Conservation (phyloP, 2,329 filamentous ascomycete species). For the Calycina herbarum region DNA sequence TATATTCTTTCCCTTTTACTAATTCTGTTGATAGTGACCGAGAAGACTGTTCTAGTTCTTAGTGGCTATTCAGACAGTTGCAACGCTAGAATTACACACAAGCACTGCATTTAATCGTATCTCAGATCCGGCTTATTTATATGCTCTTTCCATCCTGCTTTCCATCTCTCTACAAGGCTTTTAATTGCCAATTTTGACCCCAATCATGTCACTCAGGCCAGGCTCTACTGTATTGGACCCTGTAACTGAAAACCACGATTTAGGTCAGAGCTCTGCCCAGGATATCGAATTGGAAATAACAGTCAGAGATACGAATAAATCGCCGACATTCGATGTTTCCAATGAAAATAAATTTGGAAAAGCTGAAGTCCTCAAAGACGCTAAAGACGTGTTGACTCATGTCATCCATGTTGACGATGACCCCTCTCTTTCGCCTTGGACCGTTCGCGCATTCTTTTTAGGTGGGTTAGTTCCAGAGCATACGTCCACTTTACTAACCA, state of each 20-base stretch:
- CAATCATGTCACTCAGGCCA: too few relatives aligned
- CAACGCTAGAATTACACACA: too few relatives aligned
- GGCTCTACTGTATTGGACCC: too few relatives aligned
- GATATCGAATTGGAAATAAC: constrained; percentile 15
- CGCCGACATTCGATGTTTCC: constrained; percentile 16
- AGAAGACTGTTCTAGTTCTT: too few relatives aligned
- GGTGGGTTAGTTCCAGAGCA: constrained; percentile 25
- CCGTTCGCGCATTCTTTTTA: constrained; percentile 41
- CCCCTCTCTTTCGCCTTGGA: constrained; percentile 38
- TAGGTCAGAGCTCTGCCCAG: constrained; percentile 10
- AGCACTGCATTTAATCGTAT: too few relatives aligned
- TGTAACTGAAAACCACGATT: background rate
- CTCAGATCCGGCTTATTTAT: too few relatives aligned
- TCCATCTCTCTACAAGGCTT: too few relatives aligned
- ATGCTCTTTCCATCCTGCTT: too few relatives aligned
- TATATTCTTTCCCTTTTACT: too few relatives aligned
- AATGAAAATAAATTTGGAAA: constrained; percentile 21
- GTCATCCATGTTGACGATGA: constrained; percentile 42
- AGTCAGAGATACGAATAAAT: constrained; percentile 8
- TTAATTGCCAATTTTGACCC: too few relatives aligned
- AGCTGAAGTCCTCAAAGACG: constrained; percentile 23
- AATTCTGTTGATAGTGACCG: too few relatives aligned
- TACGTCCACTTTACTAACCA: background rate
- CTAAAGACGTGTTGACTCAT: constrained; percentile 38
- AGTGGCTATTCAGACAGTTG: too few relatives aligned